Evolutionary conservation across 140 eudicot genomes (phyloP), one percentile per base, ranked within the genome.

Genomic region (Cichorium intybus): DNA sequence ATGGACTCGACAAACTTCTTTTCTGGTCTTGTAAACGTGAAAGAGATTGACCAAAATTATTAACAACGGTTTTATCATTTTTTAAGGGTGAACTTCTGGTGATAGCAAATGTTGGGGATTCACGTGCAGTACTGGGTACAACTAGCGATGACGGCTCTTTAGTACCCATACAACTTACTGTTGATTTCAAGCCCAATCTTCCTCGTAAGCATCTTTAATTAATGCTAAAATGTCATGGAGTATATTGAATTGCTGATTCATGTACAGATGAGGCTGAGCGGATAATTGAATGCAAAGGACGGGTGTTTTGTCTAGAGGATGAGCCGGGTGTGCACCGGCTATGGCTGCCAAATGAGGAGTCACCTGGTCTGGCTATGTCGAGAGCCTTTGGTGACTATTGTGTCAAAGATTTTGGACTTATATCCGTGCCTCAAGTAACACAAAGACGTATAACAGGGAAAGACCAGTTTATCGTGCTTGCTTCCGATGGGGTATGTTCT

Each of bases 351-450:
- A 49, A 86, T 47, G 90, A 79, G 67, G 95, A 88, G 34, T 75
- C 83, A 0, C 99, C 99, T 3, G 99, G 99, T 62, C 74, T 93
- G 15, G 99, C 99, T 66, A 93, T 93, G 99, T 93, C 99, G 10
- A 75, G 99, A 61, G 97, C 99, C 0, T 86, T 88, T 35, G 97
- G 99, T 12, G 99, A 93, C 76, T 82, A 85, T 47, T 93, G 97
- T 21, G 57, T 89, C 3, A 93, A 93, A 67, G 90, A 82, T 37
- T 93, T 85, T 85, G 71, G 97, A 18, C 88, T 90, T 8, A 80
- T 87, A 62, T 87, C 95, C 12, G 84, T 81, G 62, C 95, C 97
- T 17, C 81, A 84, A 68, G 95, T 82, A 22, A 84, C 83, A 10
- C 87, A 82, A 17, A 80, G 95, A 59, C 82, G 69, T 41, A 78